Evolutionary conservation across 305 asterid species (phyloP), one percentile per base, ranked within the genome.

Genomic region (Solanum chacoense): DNA sequence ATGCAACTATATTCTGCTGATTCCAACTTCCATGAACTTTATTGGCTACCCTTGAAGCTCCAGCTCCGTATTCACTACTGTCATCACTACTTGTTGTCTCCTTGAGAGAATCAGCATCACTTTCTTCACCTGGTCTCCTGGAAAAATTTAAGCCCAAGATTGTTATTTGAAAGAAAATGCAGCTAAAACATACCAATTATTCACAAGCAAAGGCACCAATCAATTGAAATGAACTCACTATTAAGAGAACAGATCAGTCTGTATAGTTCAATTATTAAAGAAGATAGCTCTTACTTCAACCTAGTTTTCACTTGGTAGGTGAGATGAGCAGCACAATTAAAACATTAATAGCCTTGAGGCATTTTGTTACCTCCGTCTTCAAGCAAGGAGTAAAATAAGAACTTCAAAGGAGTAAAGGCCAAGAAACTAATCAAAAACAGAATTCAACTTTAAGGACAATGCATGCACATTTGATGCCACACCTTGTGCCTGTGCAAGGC

Each of bases 121-220:
- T 96, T 90, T 93, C 99, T 85, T 94, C 98, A 79, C 96, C 94
- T 84, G 95, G 97, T 89, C 94, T 94, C 93, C 96, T 95, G 94
- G 85, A 79, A 90, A 63, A 89, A 73, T 13, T 75, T 86, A 67
- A 42, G 86, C 88, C 74, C 78, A 88, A 24, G 65, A 74, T 84
- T 45, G 75, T 42, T 75, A 76, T 76, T 84, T 84, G 74, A 55
- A 84, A 84, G 31, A 83, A 42, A 31, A 31, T 84, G 74, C 75
- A 84, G 74, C 87, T 84, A 22, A 55, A 7, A 18, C 75, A 55
- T 32, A 55, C 32, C 29, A 84, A 73, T 55, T 29, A 84, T 83
- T 38, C 45, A 84, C 74, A 55, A 34, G 20, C 22, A 84, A 32
- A 55, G 72, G 74, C 74, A 84, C 45, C 74, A 84, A 55, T 59